phyloP scores from a whole-genome alignment of 2,329 filamentous ascomycete genomes.

The Talaromyces pinophilus region DNA sequence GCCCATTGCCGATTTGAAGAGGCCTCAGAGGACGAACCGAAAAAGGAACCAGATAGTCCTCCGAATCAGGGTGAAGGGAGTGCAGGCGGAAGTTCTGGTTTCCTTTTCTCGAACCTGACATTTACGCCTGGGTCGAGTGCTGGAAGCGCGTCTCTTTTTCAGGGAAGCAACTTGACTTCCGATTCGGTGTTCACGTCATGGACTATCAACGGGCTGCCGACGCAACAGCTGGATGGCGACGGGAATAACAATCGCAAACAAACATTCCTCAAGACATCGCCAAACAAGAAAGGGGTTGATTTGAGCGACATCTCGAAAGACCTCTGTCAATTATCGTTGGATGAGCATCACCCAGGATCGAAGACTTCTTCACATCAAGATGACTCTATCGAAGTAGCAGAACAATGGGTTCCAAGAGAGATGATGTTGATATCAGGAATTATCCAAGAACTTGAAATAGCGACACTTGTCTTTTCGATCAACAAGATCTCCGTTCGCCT shows the following conservation, averaged over 20 bases:
- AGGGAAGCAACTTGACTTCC: background rate
- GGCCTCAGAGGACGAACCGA: background rate
- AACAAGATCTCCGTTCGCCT: background rate
- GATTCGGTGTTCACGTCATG: background rate
- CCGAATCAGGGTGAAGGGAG: background rate
- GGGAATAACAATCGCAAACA: background rate
- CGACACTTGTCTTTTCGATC: slow-evolving; percentile 8
- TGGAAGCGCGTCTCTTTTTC: background rate
- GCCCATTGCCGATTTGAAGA: slow-evolving; percentile 12
- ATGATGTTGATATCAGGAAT: background rate
- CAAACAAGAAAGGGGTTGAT: background rate
- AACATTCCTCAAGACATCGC: background rate
- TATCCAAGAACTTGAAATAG: background rate
- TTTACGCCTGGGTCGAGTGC: background rate
- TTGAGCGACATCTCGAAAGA: background rate
- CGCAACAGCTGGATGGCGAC: background rate
- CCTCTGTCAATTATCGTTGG: background rate
- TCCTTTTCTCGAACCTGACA: background rate
- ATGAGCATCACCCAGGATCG: background rate
- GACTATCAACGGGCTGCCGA: background rate
- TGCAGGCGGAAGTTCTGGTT: slow-evolving; percentile 1
- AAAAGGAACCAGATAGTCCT: background rate
- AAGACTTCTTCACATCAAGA: background rate
- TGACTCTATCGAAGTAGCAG: background rate
- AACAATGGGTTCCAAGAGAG: background rate